Base-by-base conservation (phyloP, 768 basidiomycete species). In the Panaeolus cyanescens region DNA sequence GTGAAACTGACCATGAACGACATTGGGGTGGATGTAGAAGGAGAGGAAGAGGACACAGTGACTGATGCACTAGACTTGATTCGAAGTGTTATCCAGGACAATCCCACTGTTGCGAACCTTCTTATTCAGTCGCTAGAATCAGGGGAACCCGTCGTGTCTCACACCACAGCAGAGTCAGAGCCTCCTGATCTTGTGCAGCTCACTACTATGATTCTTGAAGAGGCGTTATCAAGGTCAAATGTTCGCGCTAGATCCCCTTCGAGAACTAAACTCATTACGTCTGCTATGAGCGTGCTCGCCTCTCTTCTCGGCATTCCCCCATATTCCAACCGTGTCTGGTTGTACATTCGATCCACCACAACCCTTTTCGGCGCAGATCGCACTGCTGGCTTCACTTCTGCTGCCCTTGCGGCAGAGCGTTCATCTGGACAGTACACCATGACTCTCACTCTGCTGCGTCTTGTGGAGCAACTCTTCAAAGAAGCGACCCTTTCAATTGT, bases 251-350 rank as follows among this genome's bases (percentile, higher is more conserved):
- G 75, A 50, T 75, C 73, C 6, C 77, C 78, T n/a, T 75, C 83
- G 20, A 81, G 83, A 19, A 82, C 85, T 0, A 82, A 84, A 39
- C 80, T 93, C 62, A 88, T 93, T 63, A 90, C 90, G 2, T 92
- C 91, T 7, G 86, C 92, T 4, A 84, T 96, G 78, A 91, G 87
- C 57, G 88, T 96, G 12, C 83, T 96, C 19, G 82, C 91, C 4
- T 89, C 89, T 0, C 80, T 96, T 31, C 81, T 95, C 33, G 84
- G 87, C 1, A 75, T 92, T 12, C 91, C 91, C 1, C 80, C 79
- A 45, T 90, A 90, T 68, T 90, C 92, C n/a, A 85, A 86, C 64
- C 84, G 90, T 2, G 91, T 96, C 22, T 96, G 94, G 95, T 78
- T 94, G 9, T 95, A 91, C 67, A 84, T 96, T 19, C 88, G 93